These are phyloP conservation scores for Yamadazyma membranifaciens DNA, from an alignment of 1,139 yeast genomes.

Conservation along the genomic window DNA sequence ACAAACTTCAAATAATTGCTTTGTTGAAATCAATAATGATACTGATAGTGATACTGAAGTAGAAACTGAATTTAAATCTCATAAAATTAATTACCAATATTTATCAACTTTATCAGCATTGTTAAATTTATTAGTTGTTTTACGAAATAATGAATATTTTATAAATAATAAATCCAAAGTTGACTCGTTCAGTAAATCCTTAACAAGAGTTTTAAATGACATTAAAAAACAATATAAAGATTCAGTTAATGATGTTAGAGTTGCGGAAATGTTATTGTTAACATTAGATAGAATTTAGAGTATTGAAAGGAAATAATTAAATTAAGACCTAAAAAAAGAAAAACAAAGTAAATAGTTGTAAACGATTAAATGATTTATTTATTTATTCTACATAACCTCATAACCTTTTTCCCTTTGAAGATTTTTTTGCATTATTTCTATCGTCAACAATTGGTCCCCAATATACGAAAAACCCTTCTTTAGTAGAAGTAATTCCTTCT, in stretches of 20 bases:
- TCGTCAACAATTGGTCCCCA: constrained; percentile 91
- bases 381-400: too few species aligned
- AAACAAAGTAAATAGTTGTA: background rate
- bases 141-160: constrained; percentile 27
- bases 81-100: constrained; percentile 21
- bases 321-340: background rate
- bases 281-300: constrained; percentile 33
- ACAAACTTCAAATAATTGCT: constrained; percentile 30
- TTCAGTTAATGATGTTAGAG: constrained; percentile 25
- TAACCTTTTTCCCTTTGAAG: constrained; percentile 18
- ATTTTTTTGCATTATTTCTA: constrained; percentile 20
- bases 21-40: constrained; percentile 14
- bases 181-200: constrained; percentile 19
- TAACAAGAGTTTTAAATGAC: constrained; percentile 14
- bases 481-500: constrained; percentile 87
- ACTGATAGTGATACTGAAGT: constrained; percentile 14
- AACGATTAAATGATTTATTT: too few species aligned
- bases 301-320: background rate
- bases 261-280: constrained; percentile 37
- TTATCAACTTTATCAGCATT: constrained; percentile 50
- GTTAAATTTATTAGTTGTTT: constrained; percentile 52
- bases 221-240: constrained; percentile 12
- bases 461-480: constrained; percentile 94
- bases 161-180: constrained; percentile 20
- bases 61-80: constrained; percentile 10